These are phyloP conservation scores for Agaricales sp. DNA, from an alignment of 1,284 basidiomycete species.

Conservation along the genomic window DNA sequence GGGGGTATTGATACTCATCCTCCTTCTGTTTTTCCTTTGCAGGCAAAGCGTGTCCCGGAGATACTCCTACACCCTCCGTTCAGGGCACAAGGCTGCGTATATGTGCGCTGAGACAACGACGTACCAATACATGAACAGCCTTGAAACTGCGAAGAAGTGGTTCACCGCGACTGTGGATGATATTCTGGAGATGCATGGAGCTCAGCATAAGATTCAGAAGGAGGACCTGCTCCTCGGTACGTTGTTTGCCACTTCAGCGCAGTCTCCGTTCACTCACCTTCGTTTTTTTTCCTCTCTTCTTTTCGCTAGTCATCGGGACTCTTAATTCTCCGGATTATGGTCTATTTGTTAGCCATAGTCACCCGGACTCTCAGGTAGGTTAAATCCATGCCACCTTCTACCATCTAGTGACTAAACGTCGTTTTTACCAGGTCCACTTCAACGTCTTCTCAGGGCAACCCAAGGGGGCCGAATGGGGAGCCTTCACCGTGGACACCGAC, in stretches of 20 bases:
- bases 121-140: constrained; percentile 53
- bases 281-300: constrained; percentile 2
- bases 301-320: constrained; percentile 51
- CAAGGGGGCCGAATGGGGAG: constrained; percentile 53
- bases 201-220: constrained; percentile 43
- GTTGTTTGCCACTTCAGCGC: no score
- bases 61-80: constrained; percentile 47
- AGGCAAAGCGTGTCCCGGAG: constrained; percentile 42
- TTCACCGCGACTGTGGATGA: constrained; percentile 58
- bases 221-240: constrained; percentile 65
- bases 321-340: constrained; percentile 59
- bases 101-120: constrained; percentile 58
- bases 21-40: no score
- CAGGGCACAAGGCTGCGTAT: constrained; percentile 55
- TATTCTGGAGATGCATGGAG: constrained; percentile 47
- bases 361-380: constrained; percentile 50
- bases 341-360: constrained; percentile 58
- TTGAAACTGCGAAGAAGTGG: constrained; percentile 58
- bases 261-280: no score
- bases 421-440: constrained; percentile 39
- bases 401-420: constrained; percentile 8
- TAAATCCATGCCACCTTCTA: no score
- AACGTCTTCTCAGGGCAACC: constrained; percentile 48
- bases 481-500: constrained; percentile 46
- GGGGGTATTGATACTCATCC: constrained; percentile 9